Base-by-base conservation (phyloP, 805 yeast genomes). In the Candida pseudoglaebosa region DNA sequence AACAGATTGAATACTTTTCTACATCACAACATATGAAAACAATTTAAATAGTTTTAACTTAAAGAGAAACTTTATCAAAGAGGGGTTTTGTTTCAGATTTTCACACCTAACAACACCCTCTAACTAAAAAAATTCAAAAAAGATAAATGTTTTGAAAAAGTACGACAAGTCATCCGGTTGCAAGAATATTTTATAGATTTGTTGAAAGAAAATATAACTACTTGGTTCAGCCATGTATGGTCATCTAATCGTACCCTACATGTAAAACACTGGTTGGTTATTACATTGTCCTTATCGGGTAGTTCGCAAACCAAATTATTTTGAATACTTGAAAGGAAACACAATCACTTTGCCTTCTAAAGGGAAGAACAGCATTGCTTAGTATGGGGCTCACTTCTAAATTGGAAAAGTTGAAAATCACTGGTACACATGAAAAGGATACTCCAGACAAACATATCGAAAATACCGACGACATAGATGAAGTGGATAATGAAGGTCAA, bases 401-500 rank as follows among this genome's bases (percentile, higher is more conserved):
- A 36, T 40, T 58, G 16, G 61, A 59, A 21, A 57, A 55, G 36
- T 45, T 59, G 24, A 57, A 53, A 40, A 28, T 56, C 16, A 51
- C 40, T 31, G 34, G 47, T 13, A n/a, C 34, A 10, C 26, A 38
- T 14, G 47, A 45, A 8, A 38, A 38, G 13, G 48, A 44, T 2
- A 29, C 28, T 8, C 4, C 6, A 14, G 28, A 15, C 26, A 13
- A 35, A 14, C 19, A 13, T 9, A 12, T 18, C 4, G 48, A 38
- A 13, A 44, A 60, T 32, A 46, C 73, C 3, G 93, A 83, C 54
- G 97, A 89, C 57, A 75, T 88, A 35, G 98, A 93, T 61, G 98
- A 90, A 57, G 80, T 90, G 29, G 97, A 89, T 54, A 89, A 79
- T 38, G 89, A 90, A 42, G 90, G 90, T 18, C 95, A 90, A 60